A percentile compares a stretch with the other conserved stretches of the same genome.
Conservation (phyloP, 257 asterid species). For the Ballota nigra region DNA sequence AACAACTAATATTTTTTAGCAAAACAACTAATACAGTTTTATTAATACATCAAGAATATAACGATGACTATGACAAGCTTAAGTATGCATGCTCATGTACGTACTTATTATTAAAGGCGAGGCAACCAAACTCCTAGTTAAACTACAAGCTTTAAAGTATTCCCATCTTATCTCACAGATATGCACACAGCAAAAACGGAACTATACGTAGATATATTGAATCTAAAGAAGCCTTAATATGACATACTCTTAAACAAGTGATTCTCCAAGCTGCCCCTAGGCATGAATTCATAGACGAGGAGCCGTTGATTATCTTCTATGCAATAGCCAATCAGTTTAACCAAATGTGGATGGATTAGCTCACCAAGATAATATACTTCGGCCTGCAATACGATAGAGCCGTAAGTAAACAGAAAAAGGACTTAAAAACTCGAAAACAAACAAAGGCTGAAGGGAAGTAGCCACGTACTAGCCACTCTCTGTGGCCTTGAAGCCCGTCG, state of each 20-base stretch:
- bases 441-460: not conserved
- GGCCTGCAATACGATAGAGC: conserved; percentile 50
- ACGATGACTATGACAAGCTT: not conserved
- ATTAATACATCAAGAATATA: not conserved
- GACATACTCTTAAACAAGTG: conserved; percentile 84
- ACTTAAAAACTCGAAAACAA: conserved; percentile 5
- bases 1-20: not conserved
- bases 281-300: conserved; percentile 87
- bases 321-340: conserved; percentile 79
- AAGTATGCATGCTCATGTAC: not conserved
- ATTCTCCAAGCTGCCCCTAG: conserved; percentile 93
- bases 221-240: not conserved
- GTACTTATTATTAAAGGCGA: no score
- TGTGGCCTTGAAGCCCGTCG: conserved; percentile 90
- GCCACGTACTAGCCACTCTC: conserved; percentile 77
- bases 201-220: not conserved
- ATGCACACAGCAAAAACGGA: not conserved
- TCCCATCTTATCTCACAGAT: not conserved
- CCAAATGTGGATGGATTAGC: conserved; percentile 74
- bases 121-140: no score
- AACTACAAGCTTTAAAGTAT: no score
- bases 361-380: conserved; percentile 80
- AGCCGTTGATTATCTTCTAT: conserved; percentile 80
- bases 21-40: not conserved
- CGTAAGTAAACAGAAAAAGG: conserved; percentile 3